A percentile compares a stretch with the other conserved stretches of the same genome.
These are phyloP conservation scores for Candida tetrigidarum DNA, from an alignment of 1,139 yeast genomes.

Conservation along the genomic window DNA sequence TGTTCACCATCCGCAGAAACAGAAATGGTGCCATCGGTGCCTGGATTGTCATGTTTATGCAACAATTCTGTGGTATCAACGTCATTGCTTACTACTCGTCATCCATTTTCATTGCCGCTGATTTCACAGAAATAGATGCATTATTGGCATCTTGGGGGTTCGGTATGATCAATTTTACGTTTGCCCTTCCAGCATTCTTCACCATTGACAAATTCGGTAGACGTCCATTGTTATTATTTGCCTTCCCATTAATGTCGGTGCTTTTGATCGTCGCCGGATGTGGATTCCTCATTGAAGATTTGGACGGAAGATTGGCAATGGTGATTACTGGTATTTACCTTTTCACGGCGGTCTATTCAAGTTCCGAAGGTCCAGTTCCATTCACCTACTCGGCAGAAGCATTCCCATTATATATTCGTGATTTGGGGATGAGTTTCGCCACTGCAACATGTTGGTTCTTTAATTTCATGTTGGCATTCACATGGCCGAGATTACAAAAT, in stretches of 20 bases:
- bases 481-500: conserved; percentile 76
- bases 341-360: conserved; percentile 74
- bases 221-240: conserved; percentile 65
- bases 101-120: conserved; percentile 70
- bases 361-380: conserved; percentile 92
- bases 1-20: conserved; percentile 74
- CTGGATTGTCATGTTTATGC: conserved; percentile 86
- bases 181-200: conserved; percentile 84
- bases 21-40: conserved; percentile 84
- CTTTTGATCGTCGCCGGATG: conserved; percentile 75
- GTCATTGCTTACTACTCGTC: conserved; percentile 86
- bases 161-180: conserved; percentile 78
- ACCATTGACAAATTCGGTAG: conserved; percentile 85
- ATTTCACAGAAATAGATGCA: conserved; percentile 63
- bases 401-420: conserved; percentile 83
- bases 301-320: conserved; percentile 45
- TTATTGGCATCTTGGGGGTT: conserved; percentile 84
- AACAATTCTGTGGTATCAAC: conserved; percentile 91
- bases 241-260: conserved; percentile 76
- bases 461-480: conserved; percentile 73
- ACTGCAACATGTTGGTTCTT: conserved; percentile 88
- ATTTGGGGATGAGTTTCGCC: conserved; percentile 84
- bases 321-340: conserved; percentile 77
- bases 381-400: conserved; percentile 87
- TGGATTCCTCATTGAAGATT: conserved; percentile 64